Conservation (phyloP, 208 protist genomes). For the Leishmania gerbilli region DNA sequence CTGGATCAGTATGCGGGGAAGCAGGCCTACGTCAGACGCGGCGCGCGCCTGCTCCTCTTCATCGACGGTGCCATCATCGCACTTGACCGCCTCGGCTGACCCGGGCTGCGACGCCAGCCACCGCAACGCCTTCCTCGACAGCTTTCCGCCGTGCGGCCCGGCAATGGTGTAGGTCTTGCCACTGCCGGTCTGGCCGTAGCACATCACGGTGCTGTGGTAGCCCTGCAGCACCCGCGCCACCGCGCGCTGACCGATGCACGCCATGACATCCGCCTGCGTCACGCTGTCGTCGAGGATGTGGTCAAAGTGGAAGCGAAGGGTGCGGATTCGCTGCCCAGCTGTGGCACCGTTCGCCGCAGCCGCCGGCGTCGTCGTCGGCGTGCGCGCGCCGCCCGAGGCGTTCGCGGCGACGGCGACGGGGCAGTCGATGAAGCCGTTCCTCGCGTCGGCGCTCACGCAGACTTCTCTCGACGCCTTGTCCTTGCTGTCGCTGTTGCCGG, state of each 20-base stretch:
- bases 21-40: slow-evolving; percentile 33
- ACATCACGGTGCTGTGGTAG: slow-evolving; percentile 84
- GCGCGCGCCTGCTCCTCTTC: slow-evolving; percentile 10
- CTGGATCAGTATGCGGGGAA: slow-evolving; percentile 49
- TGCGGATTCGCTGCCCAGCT: background rate
- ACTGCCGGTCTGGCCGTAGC: slow-evolving; percentile 92
- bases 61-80: slow-evolving; percentile 8
- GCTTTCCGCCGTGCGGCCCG: slow-evolving; percentile 44
- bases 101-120: slow-evolving; percentile 6
- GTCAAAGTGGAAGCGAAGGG: slow-evolving; percentile 69
- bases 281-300: slow-evolving; percentile 55
- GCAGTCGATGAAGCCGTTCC: slow-evolving; percentile 35
- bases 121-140: slow-evolving; percentile 13
- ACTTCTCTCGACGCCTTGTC: background rate
- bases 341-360: background rate
- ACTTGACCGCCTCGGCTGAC: background rate
- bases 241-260: slow-evolving; percentile 46
- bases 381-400: background rate
- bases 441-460: slow-evolving; percentile 29
- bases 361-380: background rate
- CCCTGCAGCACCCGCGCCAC: slow-evolving; percentile 70
- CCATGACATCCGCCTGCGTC: slow-evolving; percentile 74
- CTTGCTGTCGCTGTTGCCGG: background rate
- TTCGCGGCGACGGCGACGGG: slow-evolving; percentile 5
- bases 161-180: slow-evolving; percentile 92